A percentile compares a stretch with the other conserved stretches of the same genome.
These are phyloP conservation scores for Hypholoma fasciculare DNA, from an alignment of 768 basidiomycete species.

Conservation along the genomic window DNA sequence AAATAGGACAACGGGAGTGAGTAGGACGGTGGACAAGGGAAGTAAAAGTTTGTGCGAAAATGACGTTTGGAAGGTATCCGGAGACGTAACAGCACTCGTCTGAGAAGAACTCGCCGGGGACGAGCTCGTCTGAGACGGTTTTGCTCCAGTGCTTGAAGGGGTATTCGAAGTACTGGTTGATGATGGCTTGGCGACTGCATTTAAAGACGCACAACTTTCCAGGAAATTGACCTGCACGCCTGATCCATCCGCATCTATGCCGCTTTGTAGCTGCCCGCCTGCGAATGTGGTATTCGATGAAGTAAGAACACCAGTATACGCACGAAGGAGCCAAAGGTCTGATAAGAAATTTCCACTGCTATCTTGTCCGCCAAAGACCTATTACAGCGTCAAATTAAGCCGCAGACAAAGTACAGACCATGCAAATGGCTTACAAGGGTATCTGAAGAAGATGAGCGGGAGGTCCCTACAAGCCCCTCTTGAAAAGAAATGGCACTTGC, in stretches of 20 bases:
- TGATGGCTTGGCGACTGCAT: constrained; percentile 2
- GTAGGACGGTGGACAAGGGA: constrained; percentile 41
- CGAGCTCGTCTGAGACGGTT: constrained; percentile 23
- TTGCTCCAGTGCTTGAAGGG: constrained; percentile 15
- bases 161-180: not conserved
- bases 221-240: constrained; percentile 67
- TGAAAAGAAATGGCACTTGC: constrained; percentile 61
- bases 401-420: not conserved
- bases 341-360: constrained; percentile 62
- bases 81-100: not conserved
- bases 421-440: constrained; percentile 46
- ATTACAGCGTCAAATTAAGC: not conserved
- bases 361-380: constrained; percentile 78
- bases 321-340: constrained; percentile 78
- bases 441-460: constrained; percentile 53
- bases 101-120: constrained; percentile 12
- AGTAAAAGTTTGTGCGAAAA: constrained; percentile 45
- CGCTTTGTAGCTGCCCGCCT: constrained; percentile 59
- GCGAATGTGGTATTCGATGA: constrained; percentile 61
- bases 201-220: constrained; percentile 53
- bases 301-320: constrained; percentile 65
- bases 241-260: constrained; percentile 62
- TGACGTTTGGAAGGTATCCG: constrained; percentile 32
- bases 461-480: constrained; percentile 55
- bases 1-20: constrained; percentile 35